A percentile compares a stretch with the other conserved stretches of the same genome.
These are phyloP conservation scores for Penicillium odoratum DNA, from an alignment of 495 filamentous ascomycete species.

Conservation along the genomic window DNA sequence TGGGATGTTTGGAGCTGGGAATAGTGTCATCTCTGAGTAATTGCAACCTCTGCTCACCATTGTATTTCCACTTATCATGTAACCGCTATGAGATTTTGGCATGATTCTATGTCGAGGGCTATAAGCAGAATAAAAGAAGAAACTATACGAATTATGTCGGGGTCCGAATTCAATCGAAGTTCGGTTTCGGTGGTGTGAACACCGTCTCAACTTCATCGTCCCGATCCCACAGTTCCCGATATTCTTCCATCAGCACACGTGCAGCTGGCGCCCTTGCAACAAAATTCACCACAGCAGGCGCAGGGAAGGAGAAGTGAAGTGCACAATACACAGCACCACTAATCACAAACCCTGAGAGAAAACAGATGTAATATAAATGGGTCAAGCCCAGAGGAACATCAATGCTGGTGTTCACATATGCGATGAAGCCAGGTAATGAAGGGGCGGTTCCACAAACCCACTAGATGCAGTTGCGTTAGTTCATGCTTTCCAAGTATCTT, in stretches of 20 bases:
- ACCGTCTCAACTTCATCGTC: constrained; percentile 9
- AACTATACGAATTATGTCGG: too few species aligned
- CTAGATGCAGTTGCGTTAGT: constrained; percentile 6
- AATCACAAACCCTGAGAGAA: constrained; percentile 22
- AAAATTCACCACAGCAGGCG: constrained; percentile 13
- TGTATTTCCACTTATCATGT: too few species aligned
- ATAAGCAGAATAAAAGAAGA: too few species aligned
- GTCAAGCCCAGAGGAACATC: constrained; percentile 23
- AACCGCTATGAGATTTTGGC: too few species aligned
- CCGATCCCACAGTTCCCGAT: constrained; percentile 20
- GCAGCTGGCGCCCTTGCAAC: constrained; percentile 20
- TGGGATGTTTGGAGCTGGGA: too few species aligned
- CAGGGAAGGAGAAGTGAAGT: constrained; percentile 23
- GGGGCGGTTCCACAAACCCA: constrained; percentile 28
- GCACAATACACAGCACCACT: constrained; percentile 21
- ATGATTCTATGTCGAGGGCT: too few species aligned
- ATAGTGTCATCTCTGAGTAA: too few species aligned
- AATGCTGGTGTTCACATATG: constrained; percentile 21
- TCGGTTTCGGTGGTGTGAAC: neutral
- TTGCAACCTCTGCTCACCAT: too few species aligned
- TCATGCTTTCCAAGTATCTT: neutral
- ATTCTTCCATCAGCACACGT: constrained; percentile 18
- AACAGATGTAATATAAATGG: constrained; percentile 30
- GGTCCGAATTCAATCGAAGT: neutral
- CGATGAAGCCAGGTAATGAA: constrained; percentile 29